Conservation (phyloP, 352 stramenopile species). For the Pythium dissotocum region DNA sequence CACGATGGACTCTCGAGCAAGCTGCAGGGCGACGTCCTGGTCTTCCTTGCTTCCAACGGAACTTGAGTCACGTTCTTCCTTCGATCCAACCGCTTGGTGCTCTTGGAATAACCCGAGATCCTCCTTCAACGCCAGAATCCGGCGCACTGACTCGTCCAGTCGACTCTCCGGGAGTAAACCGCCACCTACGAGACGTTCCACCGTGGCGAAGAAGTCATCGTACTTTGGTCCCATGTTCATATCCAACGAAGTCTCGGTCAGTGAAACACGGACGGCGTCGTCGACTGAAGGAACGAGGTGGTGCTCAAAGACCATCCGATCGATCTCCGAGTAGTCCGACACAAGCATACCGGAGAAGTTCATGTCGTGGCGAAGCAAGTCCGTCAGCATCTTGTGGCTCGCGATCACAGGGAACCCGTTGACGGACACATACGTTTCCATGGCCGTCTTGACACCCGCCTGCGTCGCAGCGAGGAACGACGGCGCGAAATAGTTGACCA, state of each 20-base stretch:
- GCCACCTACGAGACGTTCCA: constrained; percentile 48
- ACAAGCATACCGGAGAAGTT: constrained; percentile 89
- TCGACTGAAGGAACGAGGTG: constrained; percentile 58
- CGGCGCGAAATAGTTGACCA: constrained; percentile 74
- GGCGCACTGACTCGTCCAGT: constrained; percentile 36
- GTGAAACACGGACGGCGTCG: constrained; percentile 68
- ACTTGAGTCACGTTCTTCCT: not conserved
- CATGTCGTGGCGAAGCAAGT: constrained; percentile 86
- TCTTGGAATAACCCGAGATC: constrained; percentile 50
- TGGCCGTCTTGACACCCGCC: constrained; percentile 81
- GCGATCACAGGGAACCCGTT: constrained; percentile 87
- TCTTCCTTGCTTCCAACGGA: constrained; percentile 37
- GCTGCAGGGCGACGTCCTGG: constrained; percentile 49
- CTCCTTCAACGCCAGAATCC: constrained; percentile 57
- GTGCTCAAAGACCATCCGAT: constrained; percentile 85
- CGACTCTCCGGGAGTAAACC: constrained; percentile 47
- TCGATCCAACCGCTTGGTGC: constrained; percentile 8
- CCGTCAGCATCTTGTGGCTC: constrained; percentile 72
- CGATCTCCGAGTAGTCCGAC: constrained; percentile 92
- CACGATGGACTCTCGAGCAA: constrained; percentile 80
- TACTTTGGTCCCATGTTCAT: constrained; percentile 90
- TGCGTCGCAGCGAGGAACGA: constrained; percentile 72
- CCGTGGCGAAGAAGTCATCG: constrained; percentile 47
- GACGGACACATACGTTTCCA: constrained; percentile 91
- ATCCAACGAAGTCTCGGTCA: constrained; percentile 88